phyloP scores from a whole-genome alignment of 2,329 filamentous ascomycete species.

The Fusarium pseudonygamai region DNA sequence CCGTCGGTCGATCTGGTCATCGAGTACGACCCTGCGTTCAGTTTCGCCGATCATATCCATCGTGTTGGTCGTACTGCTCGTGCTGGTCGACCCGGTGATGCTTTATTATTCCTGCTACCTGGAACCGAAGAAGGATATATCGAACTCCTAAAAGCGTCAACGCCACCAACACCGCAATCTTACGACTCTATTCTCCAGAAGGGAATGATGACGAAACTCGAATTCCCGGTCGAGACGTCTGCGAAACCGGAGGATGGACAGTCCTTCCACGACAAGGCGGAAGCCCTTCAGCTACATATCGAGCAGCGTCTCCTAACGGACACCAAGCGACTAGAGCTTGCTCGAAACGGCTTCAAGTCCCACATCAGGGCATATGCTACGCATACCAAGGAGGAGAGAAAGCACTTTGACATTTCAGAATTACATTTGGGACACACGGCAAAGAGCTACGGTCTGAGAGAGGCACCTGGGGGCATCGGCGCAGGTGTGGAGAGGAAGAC shows the following conservation, averaged over 20 bases:
- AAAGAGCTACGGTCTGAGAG: conserved; percentile 90
- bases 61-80: conserved; percentile 94
- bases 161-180: conserved; percentile 59
- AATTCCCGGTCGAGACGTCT: conserved; percentile 77
- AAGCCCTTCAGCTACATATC: conserved; percentile 67
- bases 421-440: conserved; percentile 92
- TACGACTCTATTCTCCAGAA: conserved; percentile 70
- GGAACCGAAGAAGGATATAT: conserved; percentile 94
- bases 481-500: conserved; percentile 61
- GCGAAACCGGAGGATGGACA: conserved; percentile 53
- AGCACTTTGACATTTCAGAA: conserved; percentile 90
- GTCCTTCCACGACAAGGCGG: conserved; percentile 61
- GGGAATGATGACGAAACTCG: conserved; percentile 68
- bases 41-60: conserved; percentile 91
- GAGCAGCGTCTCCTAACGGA: conserved; percentile 69
- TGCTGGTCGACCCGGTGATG: conserved; percentile 87
- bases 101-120: conserved; percentile 88
- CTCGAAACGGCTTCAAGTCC: conserved; percentile 86
- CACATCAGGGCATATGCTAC: conserved; percentile 96
- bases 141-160: conserved; percentile 68
- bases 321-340: conserved; percentile 78
- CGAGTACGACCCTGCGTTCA: conserved; percentile 96
- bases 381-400: conserved; percentile 84
- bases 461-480: conserved; percentile 86
- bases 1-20: conserved; percentile 94